Evolutionary conservation across 306 rosid genomes (phyloP).

Genomic region (Cucurbita maxima): DNA sequence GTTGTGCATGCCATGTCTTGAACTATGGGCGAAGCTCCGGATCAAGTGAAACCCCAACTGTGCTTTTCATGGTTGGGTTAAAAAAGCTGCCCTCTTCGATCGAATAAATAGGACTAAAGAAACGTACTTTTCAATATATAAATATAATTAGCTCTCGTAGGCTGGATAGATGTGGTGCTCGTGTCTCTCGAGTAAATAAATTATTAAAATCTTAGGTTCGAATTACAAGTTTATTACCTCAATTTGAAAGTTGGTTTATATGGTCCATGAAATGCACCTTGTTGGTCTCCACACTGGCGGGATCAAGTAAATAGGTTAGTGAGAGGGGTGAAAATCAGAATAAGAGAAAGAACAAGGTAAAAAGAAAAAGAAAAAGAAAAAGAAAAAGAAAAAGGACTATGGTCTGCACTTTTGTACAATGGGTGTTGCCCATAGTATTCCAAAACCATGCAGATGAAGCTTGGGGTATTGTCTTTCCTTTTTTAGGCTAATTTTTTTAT

Average conservation of each 20-base stretch:
- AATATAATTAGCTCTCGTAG: neutral
- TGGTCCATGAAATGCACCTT: neutral
- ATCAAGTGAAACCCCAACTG: neutral
- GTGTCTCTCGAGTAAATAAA: neutral
- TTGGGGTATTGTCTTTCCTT: neutral
- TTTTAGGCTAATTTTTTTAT: neutral
- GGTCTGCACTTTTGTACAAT: too few relatives aligned
- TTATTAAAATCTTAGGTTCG: neutral
- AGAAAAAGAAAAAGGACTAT: too few relatives aligned
- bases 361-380: too few relatives aligned
- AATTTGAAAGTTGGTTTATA: too few relatives aligned
- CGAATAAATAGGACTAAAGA: neutral
- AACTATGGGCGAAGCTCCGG: neutral
- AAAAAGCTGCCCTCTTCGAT: neutral
- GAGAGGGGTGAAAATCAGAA: neutral
- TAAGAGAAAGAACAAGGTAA: neutral
- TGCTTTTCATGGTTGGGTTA: neutral
- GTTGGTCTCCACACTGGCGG: neutral
- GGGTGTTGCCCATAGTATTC: neutral
- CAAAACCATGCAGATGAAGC: neutral
- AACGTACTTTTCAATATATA: neutral
- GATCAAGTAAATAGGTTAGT: neutral
- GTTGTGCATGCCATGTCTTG: constrained; percentile 1
- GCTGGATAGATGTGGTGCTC: neutral
- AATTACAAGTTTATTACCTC: too few relatives aligned